Percentiles rank a stretch among this genome's conserved stretches.
These are phyloP conservation scores for Curvularia lunata DNA, from an alignment of 2,329 filamentous ascomycete genomes.

Conservation along the genomic window DNA sequence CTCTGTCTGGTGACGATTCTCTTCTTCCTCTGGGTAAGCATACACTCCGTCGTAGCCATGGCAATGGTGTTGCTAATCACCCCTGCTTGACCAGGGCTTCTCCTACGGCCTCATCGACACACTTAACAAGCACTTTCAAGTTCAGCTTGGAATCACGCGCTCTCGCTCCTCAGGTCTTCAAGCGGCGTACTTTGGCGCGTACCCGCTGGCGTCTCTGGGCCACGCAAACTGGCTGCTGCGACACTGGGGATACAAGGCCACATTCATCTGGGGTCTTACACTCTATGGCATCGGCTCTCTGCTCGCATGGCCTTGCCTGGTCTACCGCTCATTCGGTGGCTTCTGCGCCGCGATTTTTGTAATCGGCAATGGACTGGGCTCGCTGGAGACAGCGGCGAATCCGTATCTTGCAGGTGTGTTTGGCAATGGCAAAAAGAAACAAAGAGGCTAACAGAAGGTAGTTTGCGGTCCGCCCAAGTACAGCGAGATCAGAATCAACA, in stretches of 20 bases:
- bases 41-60: not conserved
- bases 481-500: slow-evolving; percentile 64
- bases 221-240: slow-evolving; percentile 57
- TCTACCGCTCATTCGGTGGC: slow-evolving; percentile 63
- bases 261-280: slow-evolving; percentile 60
- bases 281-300: slow-evolving; percentile 64
- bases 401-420: slow-evolving; percentile 42
- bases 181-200: slow-evolving; percentile 59
- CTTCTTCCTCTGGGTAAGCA: slow-evolving; percentile 66
- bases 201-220: slow-evolving; percentile 57
- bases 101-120: slow-evolving; percentile 64
- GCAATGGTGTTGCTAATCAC: not conserved
- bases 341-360: slow-evolving; percentile 66
- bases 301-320: slow-evolving; percentile 64
- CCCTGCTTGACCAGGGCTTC: slow-evolving; percentile 51
- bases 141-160: slow-evolving; percentile 52
- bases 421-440: not conserved
- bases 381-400: slow-evolving; percentile 66
- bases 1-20: slow-evolving; percentile 69
- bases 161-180: slow-evolving; percentile 56
- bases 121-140: slow-evolving; percentile 58
- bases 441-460: not conserved
- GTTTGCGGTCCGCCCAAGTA: slow-evolving; percentile 66
- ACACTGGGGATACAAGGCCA: slow-evolving; percentile 57
- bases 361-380: slow-evolving; percentile 59